Evolutionary conservation across 2,329 filamentous ascomycete genomes (phyloP), one percentile per base, ranked within the genome.

Genomic region (Kalaharituber pfeilii): DNA sequence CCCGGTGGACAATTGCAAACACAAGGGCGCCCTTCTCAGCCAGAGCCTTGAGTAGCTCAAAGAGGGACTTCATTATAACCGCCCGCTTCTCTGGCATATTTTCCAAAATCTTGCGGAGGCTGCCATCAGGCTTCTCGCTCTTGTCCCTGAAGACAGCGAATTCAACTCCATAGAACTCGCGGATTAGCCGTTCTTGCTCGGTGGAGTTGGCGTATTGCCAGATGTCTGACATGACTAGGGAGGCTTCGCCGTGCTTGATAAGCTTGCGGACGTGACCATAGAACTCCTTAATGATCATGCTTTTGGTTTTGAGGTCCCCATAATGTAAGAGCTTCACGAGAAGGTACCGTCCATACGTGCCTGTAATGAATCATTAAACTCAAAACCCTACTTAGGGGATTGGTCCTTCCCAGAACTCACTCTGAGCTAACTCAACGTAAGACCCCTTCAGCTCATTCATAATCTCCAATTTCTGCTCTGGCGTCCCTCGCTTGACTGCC

Each of bases 1-100:
- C 91, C 65, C 96, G 91, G 69, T 98, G 93, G 20, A 98, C 78
- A 77, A 98, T 93, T 1, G 89, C 96, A 70, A 98, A 96, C 8
- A 86, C 89, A 0, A 86, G 93, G 71, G 91, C 81, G 71, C 91
- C 91, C 77, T 98, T 98, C 70, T 98, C 88, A 49, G 96, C 77
- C 42, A 98, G 77, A 58, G 83, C 80, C 69, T 95, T 94, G 73
- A 94, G 91, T 70, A 94, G 78, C 62, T 86, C 83, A 60, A 82
- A 76, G 53, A 96, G 73, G 65, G 84, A 84, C 66, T 82, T 82
- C 81, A 96, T 84, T 60, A 95, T 88, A 0, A 86, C 80, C 13
- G 77, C 79, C 58, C 86, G 79, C 75, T 96, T 96, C 71, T 87
- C 86, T 1, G 89, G 86, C 51, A 82, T 78, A 51, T 78, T 74